Percentiles rank a stretch among this genome's conserved stretches.
phyloP scores from a whole-genome alignment of 1,139 yeast species.

The Debaryomycetaceae sp. region DNA sequence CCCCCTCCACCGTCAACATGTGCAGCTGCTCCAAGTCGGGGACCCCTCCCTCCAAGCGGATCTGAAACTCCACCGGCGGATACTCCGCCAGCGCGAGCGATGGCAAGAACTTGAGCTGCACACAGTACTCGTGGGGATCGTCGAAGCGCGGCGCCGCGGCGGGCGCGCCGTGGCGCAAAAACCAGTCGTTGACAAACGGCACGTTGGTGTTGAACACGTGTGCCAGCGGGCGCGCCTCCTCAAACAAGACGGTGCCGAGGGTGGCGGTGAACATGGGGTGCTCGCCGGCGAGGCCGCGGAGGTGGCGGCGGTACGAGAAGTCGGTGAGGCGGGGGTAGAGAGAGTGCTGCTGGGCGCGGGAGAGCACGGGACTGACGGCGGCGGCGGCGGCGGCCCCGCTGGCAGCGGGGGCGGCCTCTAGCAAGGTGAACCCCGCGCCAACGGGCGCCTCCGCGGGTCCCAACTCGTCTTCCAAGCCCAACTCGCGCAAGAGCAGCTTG shows the following conservation, averaged over 20 bases:
- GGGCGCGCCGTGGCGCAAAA: slow-evolving; percentile 15
- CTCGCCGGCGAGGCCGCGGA: slow-evolving; percentile 13
- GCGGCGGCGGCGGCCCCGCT: neutral
- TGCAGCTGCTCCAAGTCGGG: slow-evolving; percentile 39
- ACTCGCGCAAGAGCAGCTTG: slow-evolving; percentile 18
- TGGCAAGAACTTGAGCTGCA: slow-evolving; percentile 51
- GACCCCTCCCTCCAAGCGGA: slow-evolving; percentile 34
- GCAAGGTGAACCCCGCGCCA: neutral
- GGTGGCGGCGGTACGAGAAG: slow-evolving; percentile 15
- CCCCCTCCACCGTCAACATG: slow-evolving; percentile 46
- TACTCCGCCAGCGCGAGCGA: slow-evolving; percentile 30
- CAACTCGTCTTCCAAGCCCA: slow-evolving; percentile 14
- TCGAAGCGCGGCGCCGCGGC: slow-evolving; percentile 11
- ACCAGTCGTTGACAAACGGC: slow-evolving; percentile 36
- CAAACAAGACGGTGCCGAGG: slow-evolving; percentile 33
- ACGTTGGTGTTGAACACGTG: slow-evolving; percentile 38
- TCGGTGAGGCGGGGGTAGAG: slow-evolving; percentile 17
- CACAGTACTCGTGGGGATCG: slow-evolving; percentile 34
- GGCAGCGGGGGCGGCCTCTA: neutral
- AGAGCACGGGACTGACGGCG: neutral
- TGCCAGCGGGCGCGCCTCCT: slow-evolving; percentile 10
- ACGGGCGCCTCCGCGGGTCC: no score
- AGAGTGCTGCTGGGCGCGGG: slow-evolving; percentile 9
- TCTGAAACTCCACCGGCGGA: slow-evolving; percentile 56
- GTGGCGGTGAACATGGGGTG: slow-evolving; percentile 33